Evolutionary conservation across 2,329 filamentous ascomycete species (phyloP), one percentile per base, ranked within the genome.

Genomic region (Stagonosporopsis rhizophila): DNA sequence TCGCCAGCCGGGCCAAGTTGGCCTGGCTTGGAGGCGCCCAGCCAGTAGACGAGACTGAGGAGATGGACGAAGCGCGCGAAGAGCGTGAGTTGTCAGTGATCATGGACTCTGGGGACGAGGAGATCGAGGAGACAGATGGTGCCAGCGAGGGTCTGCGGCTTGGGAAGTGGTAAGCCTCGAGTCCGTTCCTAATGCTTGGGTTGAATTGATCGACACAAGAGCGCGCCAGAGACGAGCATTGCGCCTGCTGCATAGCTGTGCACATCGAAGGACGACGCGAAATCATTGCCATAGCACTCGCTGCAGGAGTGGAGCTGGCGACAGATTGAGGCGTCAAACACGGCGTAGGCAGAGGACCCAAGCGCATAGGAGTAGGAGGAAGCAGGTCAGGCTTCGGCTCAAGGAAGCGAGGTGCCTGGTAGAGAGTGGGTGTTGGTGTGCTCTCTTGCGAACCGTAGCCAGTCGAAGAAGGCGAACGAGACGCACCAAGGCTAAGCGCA

Each of bases 71-170:
- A 28, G 82, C 80, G 60, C 81, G 80, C 35, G 81, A 83, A 53
- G 83, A 84, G 57, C 84, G 77, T 14, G 83, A 85, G 51, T 79
- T 79, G 69, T 88, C 85, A 25, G 85, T 87, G 32, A 87, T 74
- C 81, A 87, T 85, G 30, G 85, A 87, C 61, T 87, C 85, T n/a
- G 86, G 85, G 74, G 80, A 83, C 4, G 83, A 85, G 23, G 80
- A 78, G 20, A 82, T 81, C 25, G 72, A 82, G 53, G 80, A 79
- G 60, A 81, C 73, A 57, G 81, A 84, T 68, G 81, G 66, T 72
- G 80, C 81, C 77, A 78, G 75, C 63, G 78, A 82, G 57, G 73
- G 77, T 63, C 73, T 80, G 60, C 79, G 75, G 47, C 73, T 76
- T n/a, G 73, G 69, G 57, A 74, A 72, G 62, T 77, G 80, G 60